Evolutionary conservation across 257 asterid genomes (phyloP).

Genomic region (Solanum neorickii): DNA sequence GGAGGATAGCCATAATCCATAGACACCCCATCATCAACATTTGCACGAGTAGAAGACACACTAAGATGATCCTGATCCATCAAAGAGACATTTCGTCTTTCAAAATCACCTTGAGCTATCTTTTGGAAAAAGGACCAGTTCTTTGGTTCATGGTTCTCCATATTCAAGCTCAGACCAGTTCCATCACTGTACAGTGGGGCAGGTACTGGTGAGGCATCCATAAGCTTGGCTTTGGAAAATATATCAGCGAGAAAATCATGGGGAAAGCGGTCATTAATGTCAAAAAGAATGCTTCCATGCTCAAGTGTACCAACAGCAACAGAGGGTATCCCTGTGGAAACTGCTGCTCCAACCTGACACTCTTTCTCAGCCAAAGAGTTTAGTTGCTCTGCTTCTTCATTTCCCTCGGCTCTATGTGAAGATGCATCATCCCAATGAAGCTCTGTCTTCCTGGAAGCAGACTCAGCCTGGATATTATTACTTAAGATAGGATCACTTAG

Average conservation of each 20-base stretch:
- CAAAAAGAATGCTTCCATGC: constrained; percentile 64
- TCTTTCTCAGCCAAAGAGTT: constrained; percentile 15
- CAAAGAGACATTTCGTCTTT: constrained; percentile 59
- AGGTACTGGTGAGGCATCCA: constrained; percentile 27
- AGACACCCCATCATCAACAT: constrained; percentile 23
- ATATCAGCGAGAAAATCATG: constrained; percentile 69
- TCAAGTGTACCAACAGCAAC: constrained; percentile 8
- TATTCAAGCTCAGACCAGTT: constrained; percentile 59
- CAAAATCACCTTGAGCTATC: constrained; percentile 52
- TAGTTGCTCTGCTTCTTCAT: constrained; percentile 10
- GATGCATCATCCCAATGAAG: not conserved
- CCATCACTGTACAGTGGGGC: constrained; percentile 32
- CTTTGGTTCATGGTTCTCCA: constrained; percentile 70
- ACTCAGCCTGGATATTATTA: constrained; percentile 20
- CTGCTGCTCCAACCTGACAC: constrained; percentile 13
- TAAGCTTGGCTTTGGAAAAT: constrained; percentile 40
- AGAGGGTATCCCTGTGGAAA: constrained; percentile 25
- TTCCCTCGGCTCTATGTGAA: constrained; percentile 15
- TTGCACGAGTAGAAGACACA: constrained; percentile 34
- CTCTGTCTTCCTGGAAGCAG: constrained; percentile 7
- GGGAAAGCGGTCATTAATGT: constrained; percentile 76
- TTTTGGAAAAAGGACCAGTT: constrained; percentile 73
- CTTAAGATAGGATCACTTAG: constrained; percentile 7
- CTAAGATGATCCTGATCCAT: constrained; percentile 86
- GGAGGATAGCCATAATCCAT: constrained; percentile 33